Evolutionary conservation across 805 yeast genomes (phyloP), one percentile per base, ranked within the genome.

Genomic region (Jamesozyma piceae): DNA sequence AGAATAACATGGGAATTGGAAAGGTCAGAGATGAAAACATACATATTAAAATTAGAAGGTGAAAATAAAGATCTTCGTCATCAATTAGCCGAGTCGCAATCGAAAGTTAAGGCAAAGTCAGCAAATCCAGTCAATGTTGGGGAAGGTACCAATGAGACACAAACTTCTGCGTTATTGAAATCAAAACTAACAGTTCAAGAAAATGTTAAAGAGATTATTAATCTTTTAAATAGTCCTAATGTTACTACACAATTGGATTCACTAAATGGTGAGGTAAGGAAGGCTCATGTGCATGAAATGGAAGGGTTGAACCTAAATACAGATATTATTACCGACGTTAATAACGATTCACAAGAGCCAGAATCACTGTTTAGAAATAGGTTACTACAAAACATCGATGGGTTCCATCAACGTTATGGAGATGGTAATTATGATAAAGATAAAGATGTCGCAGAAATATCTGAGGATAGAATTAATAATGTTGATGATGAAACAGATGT

Each of bases 1-100:
- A 63, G 79, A 39, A 74, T 78, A 41, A 72, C 72, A 35, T 77
- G 80, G 79, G 78, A 73, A 45, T 61, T 76, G 40, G 82, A 78
- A 53, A 65, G 72, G 30, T 75, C 78, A 17, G 82, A 78, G 51
- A 73, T 78, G 80, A 73, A 69, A 57, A 65, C 69, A 24, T 56
- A 63, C 27, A 72, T 77, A 37, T 69, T 76, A 3, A 66, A 65
- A 38, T 60, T 77, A 17, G 80, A 76, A 49, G 72, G 77, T 31
- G 80, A 77, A 48, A 74, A 74, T 49, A 63, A 66, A 30, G 69
- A 62, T 5, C 46, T 69, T 37, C 49, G 52, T 18, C 52, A 50
- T 28, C 45, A 51, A 28, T 37, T 58, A 22, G 46, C 52, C 21
- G 43, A 42, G 13, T 14, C 19, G 11, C 22, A 39, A 19, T 19